Evolutionary conservation across 2,329 filamentous ascomycete species (phyloP).

Genomic region (Parafenestella ontariensis): DNA sequence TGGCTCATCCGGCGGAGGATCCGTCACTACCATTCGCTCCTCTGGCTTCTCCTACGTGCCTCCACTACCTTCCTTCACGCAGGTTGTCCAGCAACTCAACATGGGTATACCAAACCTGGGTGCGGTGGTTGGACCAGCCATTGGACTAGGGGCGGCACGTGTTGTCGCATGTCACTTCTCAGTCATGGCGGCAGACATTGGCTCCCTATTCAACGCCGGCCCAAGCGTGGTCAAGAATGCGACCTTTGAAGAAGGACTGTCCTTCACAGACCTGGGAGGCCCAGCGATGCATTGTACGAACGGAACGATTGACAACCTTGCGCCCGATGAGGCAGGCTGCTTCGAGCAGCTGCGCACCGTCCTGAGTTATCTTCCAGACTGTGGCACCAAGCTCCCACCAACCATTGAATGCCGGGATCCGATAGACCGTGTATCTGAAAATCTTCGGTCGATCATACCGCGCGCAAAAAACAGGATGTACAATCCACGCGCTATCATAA

Average conservation of each 20-base stretch:
- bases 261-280: slow-evolving; percentile 66
- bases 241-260: slow-evolving; percentile 69
- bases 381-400: slow-evolving; percentile 63
- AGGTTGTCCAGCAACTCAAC: slow-evolving; percentile 66
- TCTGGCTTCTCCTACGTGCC: slow-evolving; percentile 67
- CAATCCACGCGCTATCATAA: slow-evolving; percentile 64
- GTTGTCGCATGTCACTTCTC: slow-evolving; percentile 70
- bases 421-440: slow-evolving; percentile 56
- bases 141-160: slow-evolving; percentile 67
- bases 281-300: slow-evolving; percentile 69
- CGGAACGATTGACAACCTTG: slow-evolving; percentile 71
- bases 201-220: slow-evolving; percentile 68
- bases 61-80: slow-evolving; percentile 60
- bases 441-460: slow-evolving; percentile 64
- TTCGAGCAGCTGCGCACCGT: slow-evolving; percentile 67
- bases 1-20: slow-evolving; percentile 68
- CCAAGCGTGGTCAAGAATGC: slow-evolving; percentile 68
- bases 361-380: slow-evolving; percentile 65
- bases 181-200: slow-evolving; percentile 70
- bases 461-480: slow-evolving; percentile 67
- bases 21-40: slow-evolving; percentile 65
- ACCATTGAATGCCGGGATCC: slow-evolving; percentile 57
- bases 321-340: slow-evolving; percentile 65
- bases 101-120: slow-evolving; percentile 70
- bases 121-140: slow-evolving; percentile 68